Base-by-base conservation (phyloP, 306 rosid species). In the Cajanus cajan region DNA sequence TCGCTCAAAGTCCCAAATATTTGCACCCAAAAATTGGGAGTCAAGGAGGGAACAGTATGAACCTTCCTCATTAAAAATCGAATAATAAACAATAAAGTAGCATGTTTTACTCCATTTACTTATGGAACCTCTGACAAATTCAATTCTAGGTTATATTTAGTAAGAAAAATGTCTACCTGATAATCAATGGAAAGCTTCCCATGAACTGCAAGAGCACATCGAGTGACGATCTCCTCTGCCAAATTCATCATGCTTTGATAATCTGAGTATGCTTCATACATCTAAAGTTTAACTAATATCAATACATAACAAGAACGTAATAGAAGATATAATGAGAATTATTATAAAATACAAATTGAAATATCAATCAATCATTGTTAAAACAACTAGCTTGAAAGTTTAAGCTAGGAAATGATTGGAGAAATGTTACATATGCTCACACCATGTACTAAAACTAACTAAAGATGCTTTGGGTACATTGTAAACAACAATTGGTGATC, bases 251-350 rank as follows among this genome's bases (percentile, higher is more conserved):
- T 95, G 90, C 99, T 95, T 87, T 88, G 92, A 84, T 95, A 95
- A 86, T 95, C 98, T 36, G 98, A 90, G 87, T 95, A 95, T 75
- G 99, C 99, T 89, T 92, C 99, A 52, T 95, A 95, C 84, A 95
- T 91, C 99, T 95, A 86, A 66, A 82, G 88, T 79, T 57, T 82
- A 85, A 83, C 88, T 64, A 86, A 88, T 77, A 85, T 87, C 77
- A 79, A 80, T 78, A 86, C 37, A 66, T 41, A 85, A 83, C 75
- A 86, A n/a, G 84, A 83, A 80, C 57, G 75, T 63, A 81, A 54
- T 87, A 81, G 71, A 37, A 61, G 44, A 70, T 55, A 58, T 22
- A 71, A 19, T 36, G 61, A 37, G 48, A 86, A 73, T 33, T 15
- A 51, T 37, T 34, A 66, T 71, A 1, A 28, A 28, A 44, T 52